A percentile compares a stretch with the other conserved stretches of the same genome.
phyloP scores from a whole-genome alignment of 208 protist species.

The Crithidia mellificae region DNA sequence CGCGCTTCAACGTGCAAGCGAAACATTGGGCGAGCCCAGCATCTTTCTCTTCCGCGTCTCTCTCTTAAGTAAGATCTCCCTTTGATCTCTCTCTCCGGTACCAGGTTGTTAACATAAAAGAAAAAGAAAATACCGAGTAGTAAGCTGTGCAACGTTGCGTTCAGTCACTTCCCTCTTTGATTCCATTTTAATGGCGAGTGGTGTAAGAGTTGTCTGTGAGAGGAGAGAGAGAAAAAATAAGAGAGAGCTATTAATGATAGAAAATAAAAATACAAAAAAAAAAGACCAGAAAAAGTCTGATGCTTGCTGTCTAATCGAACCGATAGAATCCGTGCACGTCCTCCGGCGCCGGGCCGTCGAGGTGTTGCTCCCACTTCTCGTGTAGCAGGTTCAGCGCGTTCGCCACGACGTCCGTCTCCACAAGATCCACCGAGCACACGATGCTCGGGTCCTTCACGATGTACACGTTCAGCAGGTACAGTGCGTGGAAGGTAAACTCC shows the following conservation, averaged over 20 bases:
- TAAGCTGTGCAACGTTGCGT: constrained; percentile 2
- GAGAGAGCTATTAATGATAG: no score
- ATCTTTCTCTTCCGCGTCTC: not conserved
- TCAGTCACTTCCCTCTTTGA: no score
- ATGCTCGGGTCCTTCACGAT: constrained; percentile 40
- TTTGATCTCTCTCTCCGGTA: no score
- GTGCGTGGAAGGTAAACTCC: constrained; percentile 76
- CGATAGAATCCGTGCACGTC: constrained; percentile 64
- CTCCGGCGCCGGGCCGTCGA: constrained; percentile 55
- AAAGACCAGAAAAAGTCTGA: no score
- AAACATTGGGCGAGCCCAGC: not conserved
- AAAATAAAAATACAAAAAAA: no score
- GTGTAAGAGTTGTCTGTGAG: not conserved
- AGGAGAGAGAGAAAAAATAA: no score
- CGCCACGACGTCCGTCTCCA: constrained; percentile 42
- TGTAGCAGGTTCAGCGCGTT: constrained; percentile 60
- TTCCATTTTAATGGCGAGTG: no score
- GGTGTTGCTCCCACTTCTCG: constrained; percentile 73
- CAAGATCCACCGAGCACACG: constrained; percentile 23
- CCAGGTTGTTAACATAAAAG: no score
- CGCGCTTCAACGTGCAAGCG: not conserved
- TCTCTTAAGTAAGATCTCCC: not conserved
- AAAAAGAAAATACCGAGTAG: no score
- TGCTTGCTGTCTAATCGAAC: constrained; percentile 10
- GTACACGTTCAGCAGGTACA: constrained; percentile 81